Percentiles rank a stretch among this genome's conserved stretches.
phyloP scores from a whole-genome alignment of 441 rosid genomes.

The Pelargonium myrrhifolium region DNA sequence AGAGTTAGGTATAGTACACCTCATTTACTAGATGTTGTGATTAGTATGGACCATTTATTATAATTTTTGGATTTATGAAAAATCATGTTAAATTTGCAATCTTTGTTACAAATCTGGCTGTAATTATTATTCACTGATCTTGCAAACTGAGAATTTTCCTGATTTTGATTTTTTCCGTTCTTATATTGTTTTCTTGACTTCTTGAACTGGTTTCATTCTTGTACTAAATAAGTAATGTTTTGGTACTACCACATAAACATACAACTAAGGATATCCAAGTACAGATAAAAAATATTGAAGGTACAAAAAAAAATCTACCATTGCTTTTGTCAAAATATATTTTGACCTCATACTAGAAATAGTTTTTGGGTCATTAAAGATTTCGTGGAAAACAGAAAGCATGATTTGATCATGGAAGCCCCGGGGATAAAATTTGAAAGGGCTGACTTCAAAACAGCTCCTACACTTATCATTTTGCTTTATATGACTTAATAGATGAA shows the following conservation, averaged over 20 bases:
- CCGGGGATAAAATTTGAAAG: neutral
- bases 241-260: neutral
- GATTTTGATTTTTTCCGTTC: neutral
- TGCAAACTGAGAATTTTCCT: neutral
- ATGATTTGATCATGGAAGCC: neutral
- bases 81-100: too few species aligned
- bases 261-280: neutral
- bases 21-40: conserved; percentile 1
- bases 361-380: neutral
- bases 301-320: neutral
- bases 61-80: neutral
- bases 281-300: neutral
- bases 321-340: neutral
- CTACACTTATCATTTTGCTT: neutral
- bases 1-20: conserved; percentile 69
- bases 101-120: neutral
- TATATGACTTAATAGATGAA: neutral
- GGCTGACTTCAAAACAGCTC: neutral
- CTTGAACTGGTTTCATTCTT: neutral
- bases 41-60: neutral
- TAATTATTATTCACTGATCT: neutral
- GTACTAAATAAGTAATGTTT: neutral
- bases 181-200: neutral
- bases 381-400: neutral
- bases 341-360: neutral